Evolutionary conservation across 371 early-diverging fungal genomes (phyloP).

Genomic region (Gilbertella persicaria): DNA sequence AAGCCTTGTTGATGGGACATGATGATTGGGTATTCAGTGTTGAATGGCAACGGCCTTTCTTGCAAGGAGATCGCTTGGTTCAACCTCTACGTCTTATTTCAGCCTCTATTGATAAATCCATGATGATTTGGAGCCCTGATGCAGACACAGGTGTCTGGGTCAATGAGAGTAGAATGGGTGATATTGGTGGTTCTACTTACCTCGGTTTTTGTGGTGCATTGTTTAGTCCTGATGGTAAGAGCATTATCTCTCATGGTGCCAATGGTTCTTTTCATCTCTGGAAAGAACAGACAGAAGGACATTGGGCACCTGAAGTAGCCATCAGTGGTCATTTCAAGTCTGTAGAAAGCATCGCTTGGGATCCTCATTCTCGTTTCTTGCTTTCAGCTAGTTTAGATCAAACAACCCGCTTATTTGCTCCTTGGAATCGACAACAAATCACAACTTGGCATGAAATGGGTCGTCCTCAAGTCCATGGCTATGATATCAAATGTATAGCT

Average conservation of each 20-base stretch:
- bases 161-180: slow-evolving; percentile 85
- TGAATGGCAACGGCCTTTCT: slow-evolving; percentile 67
- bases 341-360: slow-evolving; percentile 84
- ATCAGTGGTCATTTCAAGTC: slow-evolving; percentile 80
- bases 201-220: slow-evolving; percentile 85
- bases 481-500: slow-evolving; percentile 86
- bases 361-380: slow-evolving; percentile 73
- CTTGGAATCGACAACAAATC: slow-evolving; percentile 56
- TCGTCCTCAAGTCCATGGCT: slow-evolving; percentile 96
- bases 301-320: slow-evolving; percentile 73
- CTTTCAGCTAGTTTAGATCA: slow-evolving; percentile 86
- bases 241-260: slow-evolving; percentile 79
- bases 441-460: slow-evolving; percentile 92
- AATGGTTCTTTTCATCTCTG: slow-evolving; percentile 91
- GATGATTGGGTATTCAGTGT: slow-evolving; percentile 95
- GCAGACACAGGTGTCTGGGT: slow-evolving; percentile 83
- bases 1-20: slow-evolving; percentile 90
- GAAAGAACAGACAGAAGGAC: slow-evolving; percentile 54
- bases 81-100: slow-evolving; percentile 81
- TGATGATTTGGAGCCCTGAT: slow-evolving; percentile 93
- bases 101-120: slow-evolving; percentile 91
- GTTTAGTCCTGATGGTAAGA: slow-evolving; percentile 68
- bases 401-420: slow-evolving; percentile 83
- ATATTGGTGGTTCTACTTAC: slow-evolving; percentile 79
- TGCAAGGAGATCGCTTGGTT: slow-evolving; percentile 31